Evolutionary conservation across 306 rosid species (phyloP), one percentile per base, ranked within the genome.

Genomic region (Cucurbita maxima): DNA sequence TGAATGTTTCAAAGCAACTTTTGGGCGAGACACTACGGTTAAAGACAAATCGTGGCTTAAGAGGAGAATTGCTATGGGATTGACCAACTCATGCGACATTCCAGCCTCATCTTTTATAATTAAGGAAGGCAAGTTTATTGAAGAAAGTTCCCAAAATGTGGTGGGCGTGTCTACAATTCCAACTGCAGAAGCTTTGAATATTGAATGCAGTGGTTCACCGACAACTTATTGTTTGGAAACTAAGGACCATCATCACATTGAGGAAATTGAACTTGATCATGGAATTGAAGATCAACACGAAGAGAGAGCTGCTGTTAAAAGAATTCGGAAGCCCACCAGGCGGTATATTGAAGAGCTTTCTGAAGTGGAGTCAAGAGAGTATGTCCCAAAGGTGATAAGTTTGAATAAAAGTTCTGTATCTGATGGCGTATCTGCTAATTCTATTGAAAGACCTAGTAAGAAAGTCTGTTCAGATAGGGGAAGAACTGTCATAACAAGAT

Each of bases 281-380:
- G 88, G 80, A 41, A 77, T 69, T 78, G 88, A 83, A 81, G 85
- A 83, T 82, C 83, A 63, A 25, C 40, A 58, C 30, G 88, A 85
- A 58, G 80, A 89, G 77, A 86, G 84, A 83, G 91, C 82, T 79
- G 90, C 83, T 80, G 91, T 75, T 5, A 94, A 94, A 87, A 88
- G 99, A 84, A 76, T 91, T 45, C 85, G 99, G 62, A 94, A 86
- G 86, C 99, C 99, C 73, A 94, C 99, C 7, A 91, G 75, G 83
- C 84, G 99, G 86, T 94, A 94, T 78, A 94, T 94, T 83, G 99
- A 94, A 89, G 99, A 94, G 79, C 91, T 89, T 75, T 91, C 99
- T 64, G 95, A 89, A 85, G 84, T 52, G 75, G 97, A 91, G 77
- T 83, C 84, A 48, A 83, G 84, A 86, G 96, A 91, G 69, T 69